phyloP scores from a whole-genome alignment of 768 basidiomycete genomes.

The Trametes cubensis region DNA sequence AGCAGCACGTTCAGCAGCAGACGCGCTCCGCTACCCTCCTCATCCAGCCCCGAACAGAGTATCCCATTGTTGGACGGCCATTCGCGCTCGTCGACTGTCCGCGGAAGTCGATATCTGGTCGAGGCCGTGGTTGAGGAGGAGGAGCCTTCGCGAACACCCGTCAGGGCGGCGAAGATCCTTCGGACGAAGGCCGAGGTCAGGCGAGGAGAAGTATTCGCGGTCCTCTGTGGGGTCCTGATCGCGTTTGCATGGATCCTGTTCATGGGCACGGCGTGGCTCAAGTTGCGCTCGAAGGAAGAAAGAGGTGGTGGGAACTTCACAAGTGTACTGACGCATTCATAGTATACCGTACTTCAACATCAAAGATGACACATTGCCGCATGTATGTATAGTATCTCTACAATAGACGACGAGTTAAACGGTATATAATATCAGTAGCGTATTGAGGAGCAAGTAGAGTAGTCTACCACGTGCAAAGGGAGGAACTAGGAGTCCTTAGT shows the following conservation, averaged over 20 bases:
- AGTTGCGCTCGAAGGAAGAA: slow-evolving; percentile 49
- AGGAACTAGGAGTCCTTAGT: background rate
- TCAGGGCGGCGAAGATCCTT: slow-evolving; percentile 20
- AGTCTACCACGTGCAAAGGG: no score
- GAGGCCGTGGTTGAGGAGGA: slow-evolving; percentile 6
- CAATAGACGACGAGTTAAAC: no score
- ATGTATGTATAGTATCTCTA: background rate
- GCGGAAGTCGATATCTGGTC: slow-evolving; percentile 28
- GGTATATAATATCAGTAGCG: no score
- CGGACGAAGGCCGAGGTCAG: slow-evolving; percentile 31
- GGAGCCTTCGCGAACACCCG: background rate
- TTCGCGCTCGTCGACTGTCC: slow-evolving; percentile 23
- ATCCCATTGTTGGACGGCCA: slow-evolving; percentile 29
- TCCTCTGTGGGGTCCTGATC: slow-evolving; percentile 46
- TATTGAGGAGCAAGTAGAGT: no score
- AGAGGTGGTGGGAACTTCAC: slow-evolving; percentile 25
- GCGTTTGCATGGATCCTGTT: slow-evolving; percentile 65
- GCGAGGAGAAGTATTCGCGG: slow-evolving; percentile 55
- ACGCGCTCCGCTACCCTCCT: slow-evolving; percentile 20
- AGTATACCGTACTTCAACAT: background rate
- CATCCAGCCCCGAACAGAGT: slow-evolving; percentile 25
- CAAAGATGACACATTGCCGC: background rate
- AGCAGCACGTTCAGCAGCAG: slow-evolving; percentile 14
- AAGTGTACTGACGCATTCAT: background rate
- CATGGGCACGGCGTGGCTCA: slow-evolving; percentile 60